Percentiles rank a stretch among this genome's conserved stretches.
phyloP scores from a whole-genome alignment of 2,329 filamentous ascomycete species.

The Exophiala bonariae region DNA sequence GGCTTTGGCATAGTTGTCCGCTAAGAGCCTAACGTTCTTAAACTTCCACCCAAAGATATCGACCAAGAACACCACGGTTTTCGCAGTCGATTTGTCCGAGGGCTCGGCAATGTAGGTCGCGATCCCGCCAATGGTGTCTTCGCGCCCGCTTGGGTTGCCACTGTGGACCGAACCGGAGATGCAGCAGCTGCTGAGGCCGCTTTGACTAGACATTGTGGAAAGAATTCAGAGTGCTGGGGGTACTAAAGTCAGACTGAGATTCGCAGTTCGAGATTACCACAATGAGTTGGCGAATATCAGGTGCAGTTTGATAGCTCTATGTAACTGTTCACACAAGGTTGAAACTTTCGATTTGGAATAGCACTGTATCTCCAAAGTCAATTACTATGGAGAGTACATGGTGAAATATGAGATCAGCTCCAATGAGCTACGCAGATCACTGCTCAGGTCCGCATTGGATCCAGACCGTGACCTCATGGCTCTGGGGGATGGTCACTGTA shows the following conservation, averaged over 20 bases:
- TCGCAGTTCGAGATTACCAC: no score
- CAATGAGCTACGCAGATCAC: no score
- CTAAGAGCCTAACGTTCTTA: conserved; percentile 46
- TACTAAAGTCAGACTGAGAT: not conserved
- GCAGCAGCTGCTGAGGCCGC: conserved; percentile 44
- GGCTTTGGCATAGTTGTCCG: conserved; percentile 48
- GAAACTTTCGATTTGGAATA: no score
- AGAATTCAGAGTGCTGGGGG: not conserved
- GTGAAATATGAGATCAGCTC: no score
- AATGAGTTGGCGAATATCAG: no score
- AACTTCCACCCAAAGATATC: conserved; percentile 54
- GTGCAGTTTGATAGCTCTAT: no score
- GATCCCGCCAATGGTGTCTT: conserved; percentile 41
- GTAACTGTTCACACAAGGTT: no score
- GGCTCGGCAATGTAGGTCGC: conserved; percentile 47
- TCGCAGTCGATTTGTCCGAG: conserved; percentile 41
- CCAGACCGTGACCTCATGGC: no score
- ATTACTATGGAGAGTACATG: no score
- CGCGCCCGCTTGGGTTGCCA: conserved; percentile 34
- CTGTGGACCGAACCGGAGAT: conserved; percentile 34
- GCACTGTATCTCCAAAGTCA: no score
- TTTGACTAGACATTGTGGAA: conserved; percentile 37
- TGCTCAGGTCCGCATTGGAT: no score
- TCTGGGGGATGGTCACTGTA: no score
- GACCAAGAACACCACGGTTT: conserved; percentile 47